phyloP scores from a whole-genome alignment of 805 yeast species.

The Myxozyma geophila region DNA sequence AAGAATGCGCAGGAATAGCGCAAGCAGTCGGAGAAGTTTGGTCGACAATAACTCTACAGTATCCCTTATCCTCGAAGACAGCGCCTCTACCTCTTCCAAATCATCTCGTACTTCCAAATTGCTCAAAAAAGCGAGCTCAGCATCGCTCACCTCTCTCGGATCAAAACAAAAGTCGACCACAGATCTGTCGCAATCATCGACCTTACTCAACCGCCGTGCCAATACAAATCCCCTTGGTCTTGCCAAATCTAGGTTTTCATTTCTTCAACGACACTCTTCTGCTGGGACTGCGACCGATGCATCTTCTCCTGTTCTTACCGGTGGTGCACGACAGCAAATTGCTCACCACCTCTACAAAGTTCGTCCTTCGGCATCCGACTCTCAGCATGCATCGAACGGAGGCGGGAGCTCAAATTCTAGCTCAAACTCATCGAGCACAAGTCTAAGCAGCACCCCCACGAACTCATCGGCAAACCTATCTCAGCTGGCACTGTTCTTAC shows the following conservation, averaged over 20 bases:
- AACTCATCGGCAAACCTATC: conserved; percentile 13
- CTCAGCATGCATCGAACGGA: neutral
- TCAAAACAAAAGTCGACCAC: conserved; percentile 13
- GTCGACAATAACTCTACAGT: conserved; percentile 16
- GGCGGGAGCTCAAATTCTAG: conserved; percentile 24
- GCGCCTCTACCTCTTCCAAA: conserved; percentile 3
- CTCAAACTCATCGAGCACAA: conserved; percentile 25
- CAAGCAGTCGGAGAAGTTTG: conserved; percentile 15
- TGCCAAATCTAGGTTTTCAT: conserved; percentile 25
- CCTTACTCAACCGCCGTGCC: conserved; percentile 14
- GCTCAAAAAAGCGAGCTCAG: conserved; percentile 21
- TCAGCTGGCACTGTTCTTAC: conserved; percentile 10
- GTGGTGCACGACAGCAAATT: conserved; percentile 22
- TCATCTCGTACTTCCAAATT: conserved; percentile 11
- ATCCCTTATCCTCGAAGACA: conserved; percentile 23
- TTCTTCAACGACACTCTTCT: conserved; percentile 16
- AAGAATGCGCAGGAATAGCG: conserved; percentile 10
- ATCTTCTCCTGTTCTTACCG: conserved; percentile 26
- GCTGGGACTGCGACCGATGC: conserved; percentile 7
- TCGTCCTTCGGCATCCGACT: conserved; percentile 9
- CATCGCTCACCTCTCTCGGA: conserved; percentile 24
- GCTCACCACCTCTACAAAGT: conserved; percentile 22
- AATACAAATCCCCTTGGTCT: conserved; percentile 6
- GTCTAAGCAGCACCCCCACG: conserved; percentile 23
- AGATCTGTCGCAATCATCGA: conserved; percentile 2